A percentile compares a stretch with the other conserved stretches of the same genome.
Evolutionary conservation across 2,329 filamentous ascomycete species (phyloP).

Genomic region (Colletotrichum simmondsii): DNA sequence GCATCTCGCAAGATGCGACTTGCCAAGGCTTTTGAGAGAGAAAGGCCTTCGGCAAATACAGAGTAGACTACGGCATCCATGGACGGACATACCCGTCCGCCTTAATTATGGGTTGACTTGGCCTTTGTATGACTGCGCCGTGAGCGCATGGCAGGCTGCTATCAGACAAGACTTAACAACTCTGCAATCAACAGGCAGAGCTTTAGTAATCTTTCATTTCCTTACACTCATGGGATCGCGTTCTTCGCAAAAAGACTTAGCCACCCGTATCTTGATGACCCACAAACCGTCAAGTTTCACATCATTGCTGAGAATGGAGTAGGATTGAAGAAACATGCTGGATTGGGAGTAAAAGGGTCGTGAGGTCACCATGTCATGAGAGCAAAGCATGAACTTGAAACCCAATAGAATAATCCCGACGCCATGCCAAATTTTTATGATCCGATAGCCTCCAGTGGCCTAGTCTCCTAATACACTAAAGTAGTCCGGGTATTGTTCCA

Average conservation of each 20-base stretch:
- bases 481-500: conserved; percentile 48
- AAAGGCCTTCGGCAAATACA: background rate
- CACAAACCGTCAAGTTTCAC: background rate
- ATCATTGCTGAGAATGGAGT: background rate
- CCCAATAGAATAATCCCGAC: conserved; percentile 34
- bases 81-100: background rate
- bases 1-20: background rate
- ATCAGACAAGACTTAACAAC: background rate
- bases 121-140: background rate
- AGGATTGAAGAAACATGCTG: background rate
- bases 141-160: background rate
- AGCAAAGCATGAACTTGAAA: conserved; percentile 18
- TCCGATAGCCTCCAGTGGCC: conserved; percentile 33
- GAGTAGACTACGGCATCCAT: background rate
- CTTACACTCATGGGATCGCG: background rate
- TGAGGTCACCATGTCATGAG: background rate
- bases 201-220: background rate
- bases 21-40: background rate
- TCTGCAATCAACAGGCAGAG: too few relatives aligned
- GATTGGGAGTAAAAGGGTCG: background rate
- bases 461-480: conserved; percentile 33
- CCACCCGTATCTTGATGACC: background rate
- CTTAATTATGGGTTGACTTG: background rate
- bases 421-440: conserved; percentile 34
- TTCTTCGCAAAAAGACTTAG: background rate